A percentile compares a stretch with the other conserved stretches of the same genome.
phyloP scores from a whole-genome alignment of 2,329 filamentous ascomycete species.

The Neobulgaria alba region DNA sequence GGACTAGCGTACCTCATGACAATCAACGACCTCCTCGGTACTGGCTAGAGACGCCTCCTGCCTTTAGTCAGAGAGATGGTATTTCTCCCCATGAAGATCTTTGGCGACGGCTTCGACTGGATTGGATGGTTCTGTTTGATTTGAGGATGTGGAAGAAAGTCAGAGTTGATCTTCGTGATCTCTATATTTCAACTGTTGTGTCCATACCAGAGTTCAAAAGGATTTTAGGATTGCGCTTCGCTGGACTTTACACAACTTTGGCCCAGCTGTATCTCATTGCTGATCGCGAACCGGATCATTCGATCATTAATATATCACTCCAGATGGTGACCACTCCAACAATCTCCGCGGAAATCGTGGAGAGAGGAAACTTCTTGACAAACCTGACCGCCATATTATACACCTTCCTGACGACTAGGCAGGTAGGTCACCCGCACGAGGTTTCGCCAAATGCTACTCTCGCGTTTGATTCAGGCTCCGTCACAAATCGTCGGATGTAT shows the following conservation, averaged over 20 bases:
- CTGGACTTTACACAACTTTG: constrained; percentile 85
- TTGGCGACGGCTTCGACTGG: constrained; percentile 78
- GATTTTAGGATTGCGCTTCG: constrained; percentile 84
- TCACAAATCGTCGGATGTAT: constrained; percentile 91
- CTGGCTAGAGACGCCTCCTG: constrained; percentile 75
- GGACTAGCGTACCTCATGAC: constrained; percentile 31
- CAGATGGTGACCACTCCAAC: constrained; percentile 96
- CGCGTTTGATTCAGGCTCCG: constrained; percentile 87
- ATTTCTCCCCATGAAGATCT: constrained; percentile 75
- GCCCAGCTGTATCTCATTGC: constrained; percentile 94
- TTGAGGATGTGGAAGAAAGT: constrained; percentile 94
- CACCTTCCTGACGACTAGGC: constrained; percentile 90
- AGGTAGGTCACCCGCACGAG: constrained; percentile 89
- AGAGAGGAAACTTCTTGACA: constrained; percentile 90
- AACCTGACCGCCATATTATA: constrained; percentile 94
- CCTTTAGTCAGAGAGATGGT: constrained; percentile 54
- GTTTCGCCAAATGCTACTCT: constrained; percentile 79
- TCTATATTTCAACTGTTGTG: constrained; percentile 95
- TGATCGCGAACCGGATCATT: constrained; percentile 93
- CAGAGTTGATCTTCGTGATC: constrained; percentile 77
- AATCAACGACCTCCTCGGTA: constrained; percentile 61
- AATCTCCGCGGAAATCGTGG: constrained; percentile 91
- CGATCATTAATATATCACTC: constrained; percentile 93
- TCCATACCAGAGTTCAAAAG: constrained; percentile 95
- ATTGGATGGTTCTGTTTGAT: constrained; percentile 93